Base-by-base conservation (phyloP, 2,329 filamentous ascomycete species). In the Cyphellophora europaea region DNA sequence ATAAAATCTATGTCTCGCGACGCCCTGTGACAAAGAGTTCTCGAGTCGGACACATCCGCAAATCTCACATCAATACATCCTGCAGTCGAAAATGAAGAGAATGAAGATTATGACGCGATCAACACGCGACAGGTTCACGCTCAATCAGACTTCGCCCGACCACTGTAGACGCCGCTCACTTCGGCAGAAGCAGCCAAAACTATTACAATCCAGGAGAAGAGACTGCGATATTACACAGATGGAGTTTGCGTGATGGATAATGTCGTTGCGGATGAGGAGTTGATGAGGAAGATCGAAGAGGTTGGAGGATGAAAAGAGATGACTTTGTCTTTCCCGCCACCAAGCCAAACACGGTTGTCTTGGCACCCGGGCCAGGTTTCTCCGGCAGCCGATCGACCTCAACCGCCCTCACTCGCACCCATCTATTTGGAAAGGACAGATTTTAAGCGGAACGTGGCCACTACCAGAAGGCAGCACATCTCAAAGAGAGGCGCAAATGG, bases 261-360 rank as follows among this genome's bases (percentile, higher is more conserved):
- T n/a, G n/a, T n/a, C n/a, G n/a, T n/a, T n/a, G n/a, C n/a, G 21
- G 28, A 31, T 23, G 33, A 37, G 28, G 35, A n/a, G 25, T 30
- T 37, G 42, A 35, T 37, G 33, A 6, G 14, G 27, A 35, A 29
- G 27, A 25, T n/a, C 17, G 19, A 32, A 12, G 28, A 23, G 12
- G 13, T 31, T 32, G 37, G 25, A 21, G 39, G 36, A 27, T 19
- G 30, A 27, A 30, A 25, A 8, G 27, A 21, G 19, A 28, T n/a
- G 21, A 25, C 21, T 25, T 25, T 25, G 21, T 8, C 8, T 25
- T n/a, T 25, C n/a, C n/a, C 21, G 21, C n/a, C n/a, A n/a, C n/a
- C n/a, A n/a, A n/a, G n/a, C n/a, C n/a, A n/a, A n/a, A n/a, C n/a
- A n/a, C n/a, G n/a, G n/a, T n/a, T n/a, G n/a, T n/a, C n/a, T n/a